These are phyloP conservation scores for Mycena albidolilacea DNA, from an alignment of 768 basidiomycete species.

Conservation along the genomic window DNA sequence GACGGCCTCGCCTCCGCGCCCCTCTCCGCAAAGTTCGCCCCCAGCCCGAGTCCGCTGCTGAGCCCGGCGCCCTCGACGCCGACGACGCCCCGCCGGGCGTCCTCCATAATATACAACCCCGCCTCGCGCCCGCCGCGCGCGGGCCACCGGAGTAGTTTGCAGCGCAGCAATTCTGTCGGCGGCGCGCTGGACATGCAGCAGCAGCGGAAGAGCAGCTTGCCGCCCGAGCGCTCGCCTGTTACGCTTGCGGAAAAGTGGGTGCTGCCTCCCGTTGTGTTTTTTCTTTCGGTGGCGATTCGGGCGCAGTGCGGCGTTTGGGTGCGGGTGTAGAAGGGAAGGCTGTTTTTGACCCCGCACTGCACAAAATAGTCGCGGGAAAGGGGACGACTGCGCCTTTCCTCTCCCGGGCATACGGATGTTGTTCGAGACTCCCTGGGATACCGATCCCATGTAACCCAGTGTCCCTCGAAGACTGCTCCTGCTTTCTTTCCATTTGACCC, in stretches of 20 bases:
- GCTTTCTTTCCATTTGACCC: neutral
- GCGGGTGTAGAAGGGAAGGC: no score
- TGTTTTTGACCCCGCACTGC: neutral
- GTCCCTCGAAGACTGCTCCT: no score
- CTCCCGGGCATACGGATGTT: no score
- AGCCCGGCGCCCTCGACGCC: slow-evolving; percentile 33
- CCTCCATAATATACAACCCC: slow-evolving; percentile 69
- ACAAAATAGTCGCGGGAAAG: no score
- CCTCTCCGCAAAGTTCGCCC: slow-evolving; percentile 39
- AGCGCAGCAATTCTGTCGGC: slow-evolving; percentile 43
- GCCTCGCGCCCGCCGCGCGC: slow-evolving; percentile 36
- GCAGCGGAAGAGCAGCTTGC: neutral
- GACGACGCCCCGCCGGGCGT: slow-evolving; percentile 58
- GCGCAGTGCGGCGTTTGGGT: neutral
- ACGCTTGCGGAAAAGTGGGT: slow-evolving; percentile 84
- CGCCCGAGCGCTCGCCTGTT: slow-evolving; percentile 40
- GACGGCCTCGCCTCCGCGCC: slow-evolving; percentile 40
- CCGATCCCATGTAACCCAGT: no score
- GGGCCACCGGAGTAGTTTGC: slow-evolving; percentile 36
- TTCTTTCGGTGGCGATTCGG: no score
- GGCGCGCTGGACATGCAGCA: slow-evolving; percentile 27
- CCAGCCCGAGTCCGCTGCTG: slow-evolving; percentile 26
- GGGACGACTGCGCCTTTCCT: no score
- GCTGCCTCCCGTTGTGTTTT: neutral
- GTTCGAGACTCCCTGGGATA: no score